Percentiles rank a stretch among this genome's conserved stretches.
Conservation (phyloP, 2,329 filamentous ascomycete genomes). For the Ceratocystis lukuohia region DNA sequence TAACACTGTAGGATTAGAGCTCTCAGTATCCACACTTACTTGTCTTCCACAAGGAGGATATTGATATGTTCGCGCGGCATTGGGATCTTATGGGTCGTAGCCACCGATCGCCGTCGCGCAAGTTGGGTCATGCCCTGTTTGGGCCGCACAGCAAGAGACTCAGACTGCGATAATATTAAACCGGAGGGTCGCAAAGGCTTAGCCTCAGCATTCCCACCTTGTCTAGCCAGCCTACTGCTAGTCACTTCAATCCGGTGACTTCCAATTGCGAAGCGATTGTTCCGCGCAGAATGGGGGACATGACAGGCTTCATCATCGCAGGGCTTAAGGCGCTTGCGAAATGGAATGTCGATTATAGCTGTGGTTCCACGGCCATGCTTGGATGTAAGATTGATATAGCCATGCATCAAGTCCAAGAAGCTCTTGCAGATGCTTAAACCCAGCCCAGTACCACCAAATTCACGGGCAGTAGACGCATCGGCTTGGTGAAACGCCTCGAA, state of each 20-base stretch:
- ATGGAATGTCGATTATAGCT: conserved; percentile 65
- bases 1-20: not conserved
- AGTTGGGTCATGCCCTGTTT: conserved; percentile 21
- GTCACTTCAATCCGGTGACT: not conserved
- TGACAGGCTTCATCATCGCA: conserved; percentile 5
- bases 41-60: conserved; percentile 70
- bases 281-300: not conserved
- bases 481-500: conserved; percentile 76
- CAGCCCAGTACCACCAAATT: conserved; percentile 67
- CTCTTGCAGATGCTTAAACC: conserved; percentile 74
- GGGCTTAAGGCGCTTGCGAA: conserved; percentile 41
- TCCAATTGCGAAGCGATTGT: not conserved
- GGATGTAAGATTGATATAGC: conserved; percentile 57
- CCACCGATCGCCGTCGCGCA: conserved; percentile 26
- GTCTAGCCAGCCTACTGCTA: not conserved
- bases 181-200: not conserved
- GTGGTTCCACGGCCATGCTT: conserved; percentile 54
- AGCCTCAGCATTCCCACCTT: not conserved
- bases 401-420: conserved; percentile 65
- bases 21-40: conserved; percentile 36
- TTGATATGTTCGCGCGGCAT: conserved; percentile 43
- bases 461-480: conserved; percentile 62
- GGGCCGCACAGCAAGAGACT: not conserved
- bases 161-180: not conserved
- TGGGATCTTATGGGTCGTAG: conserved; percentile 25